Evolutionary conservation across 1,284 basidiomycete genomes (phyloP).

Genomic region (Moesziomyces sp.): DNA sequence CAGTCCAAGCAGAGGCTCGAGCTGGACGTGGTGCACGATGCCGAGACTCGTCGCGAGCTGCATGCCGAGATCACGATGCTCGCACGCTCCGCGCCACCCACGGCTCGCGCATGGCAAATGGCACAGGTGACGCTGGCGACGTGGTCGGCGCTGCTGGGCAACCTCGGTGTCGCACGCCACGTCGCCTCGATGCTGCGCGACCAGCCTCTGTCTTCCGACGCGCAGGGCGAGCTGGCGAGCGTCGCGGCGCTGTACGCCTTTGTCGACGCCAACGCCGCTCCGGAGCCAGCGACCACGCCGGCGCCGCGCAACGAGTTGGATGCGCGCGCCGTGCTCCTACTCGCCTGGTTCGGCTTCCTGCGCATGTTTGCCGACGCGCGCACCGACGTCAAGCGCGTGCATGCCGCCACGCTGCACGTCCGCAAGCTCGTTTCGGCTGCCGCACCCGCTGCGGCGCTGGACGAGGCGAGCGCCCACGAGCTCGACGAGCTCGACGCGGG

Average conservation of each 20-base stretch:
- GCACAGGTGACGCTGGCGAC: conserved; percentile 53
- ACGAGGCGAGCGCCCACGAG: conserved; percentile 1
- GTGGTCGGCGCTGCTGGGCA: conserved; percentile 54
- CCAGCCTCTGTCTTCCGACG: conserved; percentile 8
- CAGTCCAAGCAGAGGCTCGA: conserved; percentile 39
- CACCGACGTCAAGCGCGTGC: conserved; percentile 5
- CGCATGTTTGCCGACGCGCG: conserved; percentile 32
- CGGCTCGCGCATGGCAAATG: conserved; percentile 36
- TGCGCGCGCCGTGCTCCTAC: conserved; percentile 42
- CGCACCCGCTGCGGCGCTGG: not conserved
- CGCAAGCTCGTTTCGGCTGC: conserved; percentile 23
- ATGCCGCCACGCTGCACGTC: conserved; percentile 19
- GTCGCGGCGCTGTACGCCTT: conserved; percentile 23
- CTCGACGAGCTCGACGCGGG: conserved; percentile 19
- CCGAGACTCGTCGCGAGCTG: conserved; percentile 27
- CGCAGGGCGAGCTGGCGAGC: conserved; percentile 10
- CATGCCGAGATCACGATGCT: conserved; percentile 45
- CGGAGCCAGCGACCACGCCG: not conserved
- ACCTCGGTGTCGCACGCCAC: conserved; percentile 38
- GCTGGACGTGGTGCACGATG: conserved; percentile 41
- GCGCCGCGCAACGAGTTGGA: conserved; percentile 37
- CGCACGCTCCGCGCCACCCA: conserved; percentile 41
- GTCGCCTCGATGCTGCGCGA: conserved; percentile 30
- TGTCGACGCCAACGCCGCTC: conserved; percentile 1
- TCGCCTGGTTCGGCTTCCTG: conserved; percentile 55